Percentiles rank a stretch among this genome's conserved stretches.
phyloP scores from a whole-genome alignment of 352 stramenopile species.

The Globisporangium solare region DNA sequence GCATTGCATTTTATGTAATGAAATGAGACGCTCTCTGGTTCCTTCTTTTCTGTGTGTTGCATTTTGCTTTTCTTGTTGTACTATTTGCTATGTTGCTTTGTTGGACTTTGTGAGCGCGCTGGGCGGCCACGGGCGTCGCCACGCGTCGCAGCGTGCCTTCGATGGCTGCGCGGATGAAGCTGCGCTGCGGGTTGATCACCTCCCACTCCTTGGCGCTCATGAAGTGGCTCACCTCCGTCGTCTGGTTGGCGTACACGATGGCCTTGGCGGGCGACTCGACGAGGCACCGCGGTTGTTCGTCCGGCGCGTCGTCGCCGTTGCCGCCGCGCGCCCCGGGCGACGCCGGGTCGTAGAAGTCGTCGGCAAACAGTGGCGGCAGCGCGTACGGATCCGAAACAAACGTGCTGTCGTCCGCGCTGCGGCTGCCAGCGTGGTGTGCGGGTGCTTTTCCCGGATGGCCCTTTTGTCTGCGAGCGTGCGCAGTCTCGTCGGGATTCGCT shows the following conservation, averaged over 20 bases:
- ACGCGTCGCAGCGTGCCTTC: constrained; percentile 23
- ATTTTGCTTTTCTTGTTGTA: too few relatives aligned
- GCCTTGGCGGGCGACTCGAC: constrained; percentile 45
- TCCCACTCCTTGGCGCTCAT: constrained; percentile 71
- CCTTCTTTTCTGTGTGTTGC: constrained; percentile 10
- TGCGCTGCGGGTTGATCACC: constrained; percentile 53
- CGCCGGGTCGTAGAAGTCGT: constrained; percentile 30
- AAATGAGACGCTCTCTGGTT: constrained; percentile 18
- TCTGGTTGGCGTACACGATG: constrained; percentile 55
- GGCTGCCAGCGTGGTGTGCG: background rate
- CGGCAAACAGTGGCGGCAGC: constrained; percentile 57
- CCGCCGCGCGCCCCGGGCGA: background rate
- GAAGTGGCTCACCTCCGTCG: constrained; percentile 33
- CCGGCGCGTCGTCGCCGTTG: constrained; percentile 16
- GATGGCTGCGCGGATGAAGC: constrained; percentile 45
- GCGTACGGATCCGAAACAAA: constrained; percentile 61
- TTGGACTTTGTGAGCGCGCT: background rate
- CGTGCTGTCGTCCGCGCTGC: constrained; percentile 13
- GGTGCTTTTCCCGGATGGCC: background rate
- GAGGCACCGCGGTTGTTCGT: constrained; percentile 12
- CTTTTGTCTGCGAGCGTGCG: background rate
- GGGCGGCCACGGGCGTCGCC: background rate
- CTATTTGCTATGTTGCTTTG: background rate
- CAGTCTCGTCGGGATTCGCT: background rate
- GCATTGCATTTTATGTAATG: constrained; percentile 3